Evolutionary conservation across 176 grass and related monocot species (phyloP), one percentile per base, ranked within the genome.

Genomic region (Ampelocalamus luodianensis): DNA sequence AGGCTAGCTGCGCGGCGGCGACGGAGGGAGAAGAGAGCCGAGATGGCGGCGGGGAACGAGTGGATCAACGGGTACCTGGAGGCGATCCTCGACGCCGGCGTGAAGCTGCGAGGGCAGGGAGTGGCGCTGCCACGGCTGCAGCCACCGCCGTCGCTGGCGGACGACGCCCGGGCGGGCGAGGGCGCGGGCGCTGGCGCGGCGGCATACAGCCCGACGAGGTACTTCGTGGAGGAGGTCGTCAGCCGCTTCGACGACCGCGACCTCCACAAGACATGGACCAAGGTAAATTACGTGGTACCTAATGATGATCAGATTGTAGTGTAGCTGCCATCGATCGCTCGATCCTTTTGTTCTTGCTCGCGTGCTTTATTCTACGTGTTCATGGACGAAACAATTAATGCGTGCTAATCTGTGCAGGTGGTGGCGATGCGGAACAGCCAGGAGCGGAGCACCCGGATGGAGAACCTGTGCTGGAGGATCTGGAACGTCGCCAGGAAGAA

Each of bases 51-150:
- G 1, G 91, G 68, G 78, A 98, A 98, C 58, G 96, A 98, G 77
- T 98, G 96, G 93, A 88, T 98, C 79, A 98, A 95, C 83, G 96
- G 96, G 79, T 98, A 98, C 80, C 68, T 98, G 72, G 93, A 95
- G 87, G 96, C 93, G 81, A 98, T 98, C 87, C 80, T 98, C 12
- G 96, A 98, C 76, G 85, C 93, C 3, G 91, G 91, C 3, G 32
- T 78, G 0, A 89, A 83, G 85, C 80, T 64, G 24, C 89, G 85
- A 0, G 80, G 74, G 75, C 84, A 85, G 8, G 49, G 79, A 20
- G 77, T 83, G 67, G 42, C 16, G 44, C 72, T 82, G 62, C 87
- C 95, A 62, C 79, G 24, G 36, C 82, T 89, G 39, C 73, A 86
- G 42, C 60, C 81, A 54, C 68, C 71, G 26, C 42, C 72, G 58